phyloP scores from a whole-genome alignment of 176 grass and related monocot species.

The Saccharum officinarum region DNA sequence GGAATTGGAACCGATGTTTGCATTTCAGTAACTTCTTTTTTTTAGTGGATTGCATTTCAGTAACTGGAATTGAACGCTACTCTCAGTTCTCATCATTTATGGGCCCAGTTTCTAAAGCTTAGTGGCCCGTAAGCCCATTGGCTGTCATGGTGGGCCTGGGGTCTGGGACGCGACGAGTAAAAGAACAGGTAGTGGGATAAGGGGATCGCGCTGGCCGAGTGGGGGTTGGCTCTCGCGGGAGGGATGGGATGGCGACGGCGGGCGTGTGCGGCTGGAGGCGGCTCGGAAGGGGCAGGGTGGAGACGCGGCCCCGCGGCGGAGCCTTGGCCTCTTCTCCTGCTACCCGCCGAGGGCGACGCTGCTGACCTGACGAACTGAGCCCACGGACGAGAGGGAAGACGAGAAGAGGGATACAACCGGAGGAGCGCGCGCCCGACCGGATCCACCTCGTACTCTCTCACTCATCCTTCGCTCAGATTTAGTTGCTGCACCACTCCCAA shows the following conservation, averaged over 20 bases:
- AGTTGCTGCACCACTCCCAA: background rate
- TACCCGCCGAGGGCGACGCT: too few species aligned
- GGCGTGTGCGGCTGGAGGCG: constrained; percentile 12
- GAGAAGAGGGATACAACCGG: background rate
- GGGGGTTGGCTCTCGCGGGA: too few species aligned
- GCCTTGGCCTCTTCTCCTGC: background rate
- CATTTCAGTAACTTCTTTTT: too few species aligned
- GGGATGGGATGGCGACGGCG: too few species aligned
- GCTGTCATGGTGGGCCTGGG: background rate
- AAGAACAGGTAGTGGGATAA: background rate
- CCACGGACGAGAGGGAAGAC: background rate
- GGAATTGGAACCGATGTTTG: too few species aligned
- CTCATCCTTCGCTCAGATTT: background rate
- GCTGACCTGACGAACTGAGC: background rate
- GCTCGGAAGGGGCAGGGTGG: constrained; percentile 32
- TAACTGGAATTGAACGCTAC: background rate
- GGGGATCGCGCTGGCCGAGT: background rate
- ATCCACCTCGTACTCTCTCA: background rate
- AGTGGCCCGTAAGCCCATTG: background rate
- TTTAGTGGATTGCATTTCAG: too few species aligned
- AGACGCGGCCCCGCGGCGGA: constrained; percentile 10
- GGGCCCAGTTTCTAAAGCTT: background rate
- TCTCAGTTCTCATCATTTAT: background rate
- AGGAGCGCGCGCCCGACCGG: background rate
- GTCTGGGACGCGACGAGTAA: background rate